Evolutionary conservation across 73 alveolate genomes (phyloP), one percentile per base, ranked within the genome.

Genomic region (Durusdinium trenchii): DNA sequence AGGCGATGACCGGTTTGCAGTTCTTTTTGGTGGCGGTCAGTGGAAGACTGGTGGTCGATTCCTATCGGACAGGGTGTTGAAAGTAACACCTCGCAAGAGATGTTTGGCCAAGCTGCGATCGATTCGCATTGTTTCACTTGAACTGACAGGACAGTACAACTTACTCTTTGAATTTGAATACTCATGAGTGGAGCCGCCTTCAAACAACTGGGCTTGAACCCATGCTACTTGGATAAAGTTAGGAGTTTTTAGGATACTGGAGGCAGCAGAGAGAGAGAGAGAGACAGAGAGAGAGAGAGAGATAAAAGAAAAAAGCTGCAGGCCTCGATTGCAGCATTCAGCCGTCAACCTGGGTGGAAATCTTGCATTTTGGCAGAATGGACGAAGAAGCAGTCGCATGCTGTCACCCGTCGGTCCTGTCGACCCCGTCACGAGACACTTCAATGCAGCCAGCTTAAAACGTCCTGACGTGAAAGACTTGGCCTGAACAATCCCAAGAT

Each of bases 311-410:
- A 20, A 54, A 54, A n/a, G n/a, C 64, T 52, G 5, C 16, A 78
- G 86, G 96, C 96, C 96, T 1, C 96, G 96, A 30, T 43, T 61
- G 20, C 96, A 89, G 86, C 96, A 89, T 89, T 61, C 96, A 2
- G 96, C 96, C 42, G 69, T 89, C 51, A 89, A 89, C 51, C 75
- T 89, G 71, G 96, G 96, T 9, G 96, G 96, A 12, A 86, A 57
- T n/a, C 81, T 86, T 23, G 95, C 28, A 4, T 28, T 60, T 86
- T 43, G 79, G 95, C 38, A 32, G 85, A 51, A 42, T 54, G 3
- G 5, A 54, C 9, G 85, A 5, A 12, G 32, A n/a, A n/a, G n/a
- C n/a, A n/a, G n/a, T n/a, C n/a, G n/a, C n/a, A n/a, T n/a, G n/a
- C n/a, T n/a, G n/a, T n/a, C n/a, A n/a, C n/a, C n/a, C n/a, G n/a